Evolutionary conservation across 805 yeast genomes (phyloP).

Genomic region (Ascoidea asiatica): DNA sequence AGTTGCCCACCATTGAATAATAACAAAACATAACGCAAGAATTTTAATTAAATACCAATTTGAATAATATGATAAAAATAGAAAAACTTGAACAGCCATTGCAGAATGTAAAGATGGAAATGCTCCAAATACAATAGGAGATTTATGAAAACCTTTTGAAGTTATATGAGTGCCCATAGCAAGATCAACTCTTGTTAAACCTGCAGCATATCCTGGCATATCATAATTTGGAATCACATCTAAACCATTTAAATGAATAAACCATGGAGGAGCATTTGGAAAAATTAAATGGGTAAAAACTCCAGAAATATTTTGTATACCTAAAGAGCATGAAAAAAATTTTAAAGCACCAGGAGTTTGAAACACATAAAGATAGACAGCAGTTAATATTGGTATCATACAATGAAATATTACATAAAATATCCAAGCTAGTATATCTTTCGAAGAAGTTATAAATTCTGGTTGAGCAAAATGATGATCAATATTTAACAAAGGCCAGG

Average conservation of each 20-base stretch:
- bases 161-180: constrained; percentile 49
- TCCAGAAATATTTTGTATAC: constrained; percentile 46
- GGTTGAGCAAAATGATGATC: constrained; percentile 28
- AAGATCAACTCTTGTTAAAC: constrained; percentile 49
- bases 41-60: constrained; percentile 12
- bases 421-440: constrained; percentile 47
- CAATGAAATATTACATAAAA: constrained; percentile 52
- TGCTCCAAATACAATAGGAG: constrained; percentile 61
- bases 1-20: constrained; percentile 63
- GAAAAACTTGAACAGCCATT: constrained; percentile 37
- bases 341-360: constrained; percentile 52
- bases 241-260: constrained; percentile 46
- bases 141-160: constrained; percentile 48
- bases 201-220: constrained; percentile 61
- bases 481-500: constrained; percentile 38
- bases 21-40: constrained; percentile 28
- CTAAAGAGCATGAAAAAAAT: constrained; percentile 39
- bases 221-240: constrained; percentile 41
- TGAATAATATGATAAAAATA: constrained; percentile 12
- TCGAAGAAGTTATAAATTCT: constrained; percentile 22
- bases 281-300: constrained; percentile 44
- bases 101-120: constrained; percentile 53
- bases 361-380: constrained; percentile 50
- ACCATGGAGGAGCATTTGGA: constrained; percentile 73
- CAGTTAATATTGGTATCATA: constrained; percentile 45